A percentile compares a stretch with the other conserved stretches of the same genome.
Evolutionary conservation across 805 yeast genomes (phyloP).

Genomic region (Metschnikowia bowlesiae): DNA sequence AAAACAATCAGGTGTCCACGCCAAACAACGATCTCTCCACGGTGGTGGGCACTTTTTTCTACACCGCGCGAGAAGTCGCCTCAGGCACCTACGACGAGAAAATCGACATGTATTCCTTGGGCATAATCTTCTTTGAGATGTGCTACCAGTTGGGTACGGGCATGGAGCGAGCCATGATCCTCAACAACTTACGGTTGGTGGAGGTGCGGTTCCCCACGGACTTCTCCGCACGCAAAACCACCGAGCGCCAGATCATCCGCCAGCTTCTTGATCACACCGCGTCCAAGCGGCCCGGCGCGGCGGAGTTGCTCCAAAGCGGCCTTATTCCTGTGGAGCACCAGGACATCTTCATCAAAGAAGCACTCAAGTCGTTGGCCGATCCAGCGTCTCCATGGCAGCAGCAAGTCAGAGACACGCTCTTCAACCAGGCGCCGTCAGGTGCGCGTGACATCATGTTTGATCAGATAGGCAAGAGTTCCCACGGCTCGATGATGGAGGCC

Average conservation of each 20-base stretch:
- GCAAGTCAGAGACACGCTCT: constrained; percentile 82
- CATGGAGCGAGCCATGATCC: constrained; percentile 82
- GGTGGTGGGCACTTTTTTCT: constrained; percentile 89
- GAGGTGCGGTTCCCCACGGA: constrained; percentile 66
- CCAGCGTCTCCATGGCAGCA: constrained; percentile 93
- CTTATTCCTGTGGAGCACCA: constrained; percentile 83
- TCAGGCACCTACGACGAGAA: constrained; percentile 84
- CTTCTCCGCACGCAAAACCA: constrained; percentile 49
- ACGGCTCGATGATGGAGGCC: constrained; percentile 23
- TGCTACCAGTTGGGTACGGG: constrained; percentile 78
- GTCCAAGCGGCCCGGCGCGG: constrained; percentile 71
- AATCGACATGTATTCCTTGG: constrained; percentile 93
- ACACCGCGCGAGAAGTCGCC: constrained; percentile 86
- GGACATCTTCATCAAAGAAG: constrained; percentile 85
- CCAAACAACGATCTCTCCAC: constrained; percentile 74
- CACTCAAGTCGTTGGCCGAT: constrained; percentile 76
- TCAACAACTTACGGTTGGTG: constrained; percentile 59
- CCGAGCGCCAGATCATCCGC: constrained; percentile 65
- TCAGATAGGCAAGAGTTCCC: constrained; percentile 28
- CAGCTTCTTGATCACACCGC: constrained; percentile 78
- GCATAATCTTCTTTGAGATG: constrained; percentile 96
- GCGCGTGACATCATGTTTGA: constrained; percentile 87
- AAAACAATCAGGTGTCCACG: constrained; percentile 35
- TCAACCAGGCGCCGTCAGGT: constrained; percentile 77
- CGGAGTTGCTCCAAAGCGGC: constrained; percentile 71